Evolutionary conservation across 1,284 basidiomycete species (phyloP), one percentile per base, ranked within the genome.

Genomic region (Trichosporon sp.): DNA sequence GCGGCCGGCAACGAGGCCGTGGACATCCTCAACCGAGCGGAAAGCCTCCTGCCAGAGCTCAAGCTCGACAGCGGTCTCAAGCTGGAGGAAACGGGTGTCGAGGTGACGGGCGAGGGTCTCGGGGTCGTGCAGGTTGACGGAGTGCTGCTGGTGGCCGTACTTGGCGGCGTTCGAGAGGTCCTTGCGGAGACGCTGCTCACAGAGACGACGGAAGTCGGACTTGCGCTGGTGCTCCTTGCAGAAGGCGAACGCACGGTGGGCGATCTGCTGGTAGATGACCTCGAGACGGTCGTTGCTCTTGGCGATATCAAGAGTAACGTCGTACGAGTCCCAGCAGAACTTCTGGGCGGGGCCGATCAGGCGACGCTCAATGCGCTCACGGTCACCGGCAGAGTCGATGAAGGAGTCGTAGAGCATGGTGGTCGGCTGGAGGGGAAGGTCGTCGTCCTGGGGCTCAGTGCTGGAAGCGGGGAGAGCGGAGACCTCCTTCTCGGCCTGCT

Each of bases 41-140:
- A 98, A 99, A 4, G 95, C 96, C 83, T 99, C 96, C 81, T 98
- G 96, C 97, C 96, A 99, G 63, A 99, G 88, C 85, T 99, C 97
- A 73, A 99, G 90, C 83, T 98, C 94, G 73, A 98, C 95, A 8
- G 95, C 95, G n/a, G 93, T 92, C 81, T 96, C 95, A 74, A 99
- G 90, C 86, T 99, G 96, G 38, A 94, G 92, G 82, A 99, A 98
- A 70, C 97, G 93, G 21, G 95, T 98, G 83, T 99, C 97, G 71
- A 99, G 91, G 84, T 98, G 93, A 76, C 94, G 94, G 80, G 97
- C 92, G 60, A 99, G 90, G 23, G 92, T 98, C 76, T 99, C 97
- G 34, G 95, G 88, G 82, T 99, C 97, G 71, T 92, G 90, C 62
- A 99, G 90, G 85, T 99, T 98, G 87, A 99, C 96, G n/a, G 95